These are phyloP conservation scores for Solanum sejunctum DNA, from an alignment of 257 asterid species.

Conservation along the genomic window DNA sequence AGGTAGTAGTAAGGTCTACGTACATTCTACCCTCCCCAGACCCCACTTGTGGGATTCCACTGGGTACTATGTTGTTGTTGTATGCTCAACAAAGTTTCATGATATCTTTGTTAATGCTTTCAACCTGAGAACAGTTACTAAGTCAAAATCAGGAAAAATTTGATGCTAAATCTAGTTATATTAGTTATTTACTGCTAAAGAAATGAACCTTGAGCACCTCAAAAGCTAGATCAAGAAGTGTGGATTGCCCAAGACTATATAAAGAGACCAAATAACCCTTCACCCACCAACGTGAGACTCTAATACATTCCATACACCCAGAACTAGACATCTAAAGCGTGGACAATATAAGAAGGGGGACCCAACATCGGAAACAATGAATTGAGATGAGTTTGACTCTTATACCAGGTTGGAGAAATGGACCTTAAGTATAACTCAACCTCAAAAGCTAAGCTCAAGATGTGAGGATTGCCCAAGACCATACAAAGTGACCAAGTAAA, in stretches of 20 bases:
- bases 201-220: neutral
- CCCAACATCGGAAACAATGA: neutral
- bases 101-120: neutral
- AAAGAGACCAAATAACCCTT: neutral
- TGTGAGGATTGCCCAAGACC: neutral
- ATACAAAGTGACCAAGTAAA: neutral
- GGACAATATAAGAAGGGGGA: neutral
- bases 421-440: neutral
- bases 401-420: neutral
- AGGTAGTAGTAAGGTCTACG: too few species aligned
- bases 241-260: neutral
- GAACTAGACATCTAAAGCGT: neutral
- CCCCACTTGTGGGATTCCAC: too few species aligned
- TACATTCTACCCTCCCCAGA: too few species aligned
- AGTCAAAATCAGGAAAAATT: neutral
- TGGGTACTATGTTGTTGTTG: too few species aligned
- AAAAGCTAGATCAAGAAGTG: neutral
- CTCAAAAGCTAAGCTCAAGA: neutral
- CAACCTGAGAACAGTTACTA: neutral
- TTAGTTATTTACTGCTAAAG: neutral
- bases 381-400: neutral
- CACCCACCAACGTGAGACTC: neutral
- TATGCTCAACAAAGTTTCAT: neutral
- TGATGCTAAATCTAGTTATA: neutral
- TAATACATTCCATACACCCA: neutral